Percentiles rank a stretch among this genome's conserved stretches.
Evolutionary conservation across 2,329 filamentous ascomycete species (phyloP).

Genomic region (Tolypocladium pustulatum): DNA sequence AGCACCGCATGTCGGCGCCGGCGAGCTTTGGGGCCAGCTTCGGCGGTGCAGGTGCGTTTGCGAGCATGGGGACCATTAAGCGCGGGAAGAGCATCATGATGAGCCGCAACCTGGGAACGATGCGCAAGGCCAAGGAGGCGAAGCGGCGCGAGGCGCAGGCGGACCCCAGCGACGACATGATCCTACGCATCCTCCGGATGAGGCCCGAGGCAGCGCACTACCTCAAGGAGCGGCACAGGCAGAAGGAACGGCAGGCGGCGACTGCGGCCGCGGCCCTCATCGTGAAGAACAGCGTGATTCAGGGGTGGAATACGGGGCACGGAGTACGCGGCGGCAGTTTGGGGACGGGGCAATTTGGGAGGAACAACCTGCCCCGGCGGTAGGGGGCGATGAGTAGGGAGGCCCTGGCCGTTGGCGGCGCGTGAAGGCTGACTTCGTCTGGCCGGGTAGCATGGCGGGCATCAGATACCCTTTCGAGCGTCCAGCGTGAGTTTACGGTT

Average conservation of each 20-base stretch:
- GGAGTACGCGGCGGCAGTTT: constrained; percentile 6
- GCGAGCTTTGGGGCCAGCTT: constrained; percentile 28
- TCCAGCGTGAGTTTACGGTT: not conserved
- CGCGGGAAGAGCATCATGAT: constrained; percentile 80
- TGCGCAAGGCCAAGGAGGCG: constrained; percentile 92
- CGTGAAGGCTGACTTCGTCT: not conserved
- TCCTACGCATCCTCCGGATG: constrained; percentile 89
- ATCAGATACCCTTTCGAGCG: not conserved
- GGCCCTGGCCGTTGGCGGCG: not conserved
- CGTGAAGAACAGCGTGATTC: constrained; percentile 75
- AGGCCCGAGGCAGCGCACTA: constrained; percentile 80
- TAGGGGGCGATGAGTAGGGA: constrained; percentile 15
- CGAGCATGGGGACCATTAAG: constrained; percentile 59
- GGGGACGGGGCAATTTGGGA: constrained; percentile 28
- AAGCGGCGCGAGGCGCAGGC: constrained; percentile 92
- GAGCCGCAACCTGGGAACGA: constrained; percentile 86
- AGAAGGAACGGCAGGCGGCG: constrained; percentile 87
- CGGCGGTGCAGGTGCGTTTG: constrained; percentile 32
- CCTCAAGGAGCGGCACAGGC: constrained; percentile 78
- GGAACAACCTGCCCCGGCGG: constrained; percentile 36
- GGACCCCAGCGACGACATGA: constrained; percentile 97
- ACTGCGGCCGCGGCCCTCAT: constrained; percentile 88
- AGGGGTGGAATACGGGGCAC: constrained; percentile 40
- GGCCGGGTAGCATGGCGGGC: not conserved
- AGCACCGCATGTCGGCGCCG: constrained; percentile 62